A percentile compares a stretch with the other conserved stretches of the same genome.
Evolutionary conservation across 352 stramenopile species (phyloP).

Genomic region (Phytophthora hibernalis): DNA sequence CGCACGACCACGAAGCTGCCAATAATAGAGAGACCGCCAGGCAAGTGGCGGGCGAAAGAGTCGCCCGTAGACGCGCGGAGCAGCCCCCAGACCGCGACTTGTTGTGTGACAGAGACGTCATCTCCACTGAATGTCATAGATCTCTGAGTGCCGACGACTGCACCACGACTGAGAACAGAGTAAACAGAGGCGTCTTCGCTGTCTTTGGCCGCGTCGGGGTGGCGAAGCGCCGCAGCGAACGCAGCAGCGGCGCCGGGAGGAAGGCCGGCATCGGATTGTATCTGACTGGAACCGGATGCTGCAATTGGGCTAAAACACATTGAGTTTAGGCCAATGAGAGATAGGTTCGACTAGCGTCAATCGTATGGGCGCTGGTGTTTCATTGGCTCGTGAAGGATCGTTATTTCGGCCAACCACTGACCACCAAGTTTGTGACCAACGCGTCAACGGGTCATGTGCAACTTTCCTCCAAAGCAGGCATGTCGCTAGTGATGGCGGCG

Average conservation of each 20-base stretch:
- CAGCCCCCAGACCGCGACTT: slow-evolving; percentile 41
- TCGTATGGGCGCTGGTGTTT: slow-evolving; percentile 13
- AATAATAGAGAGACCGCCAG: slow-evolving; percentile 35
- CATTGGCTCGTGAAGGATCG: background rate
- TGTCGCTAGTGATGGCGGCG: slow-evolving; percentile 5
- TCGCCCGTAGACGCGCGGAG: slow-evolving; percentile 19
- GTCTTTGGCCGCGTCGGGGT: slow-evolving; percentile 17
- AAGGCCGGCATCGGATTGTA: slow-evolving; percentile 25
- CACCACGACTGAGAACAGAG: slow-evolving; percentile 21
- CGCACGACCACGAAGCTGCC: slow-evolving; percentile 33
- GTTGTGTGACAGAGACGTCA: slow-evolving; percentile 9
- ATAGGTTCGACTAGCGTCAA: background rate
- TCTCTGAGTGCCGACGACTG: slow-evolving; percentile 32
- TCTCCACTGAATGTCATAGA: slow-evolving; percentile 7
- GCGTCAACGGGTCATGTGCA: background rate
- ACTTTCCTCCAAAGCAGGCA: background rate
- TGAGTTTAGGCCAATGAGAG: slow-evolving; percentile 15
- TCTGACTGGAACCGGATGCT: background rate
- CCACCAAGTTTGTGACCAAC: too few relatives aligned
- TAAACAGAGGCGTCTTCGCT: slow-evolving; percentile 3
- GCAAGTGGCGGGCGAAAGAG: slow-evolving; percentile 29
- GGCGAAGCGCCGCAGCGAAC: slow-evolving; percentile 45
- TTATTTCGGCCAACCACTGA: slow-evolving; percentile 19
- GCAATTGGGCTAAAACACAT: slow-evolving; percentile 18
- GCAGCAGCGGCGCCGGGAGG: slow-evolving; percentile 44